phyloP scores from a whole-genome alignment of 164 flowering plant species.

The Berberis thunbergii region DNA sequence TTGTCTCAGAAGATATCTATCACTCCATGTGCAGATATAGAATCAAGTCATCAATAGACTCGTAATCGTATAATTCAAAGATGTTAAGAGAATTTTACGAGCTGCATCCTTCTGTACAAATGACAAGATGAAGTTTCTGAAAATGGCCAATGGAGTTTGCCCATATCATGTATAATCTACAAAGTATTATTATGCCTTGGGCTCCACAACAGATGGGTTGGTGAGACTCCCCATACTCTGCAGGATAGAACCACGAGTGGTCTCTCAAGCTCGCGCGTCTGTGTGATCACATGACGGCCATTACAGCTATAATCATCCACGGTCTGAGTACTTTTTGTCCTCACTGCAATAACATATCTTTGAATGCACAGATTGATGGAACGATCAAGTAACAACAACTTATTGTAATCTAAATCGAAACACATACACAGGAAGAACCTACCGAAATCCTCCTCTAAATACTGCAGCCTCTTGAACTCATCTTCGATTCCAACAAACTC shows the following conservation, averaged over 20 bases:
- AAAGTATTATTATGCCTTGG: conserved; percentile 65
- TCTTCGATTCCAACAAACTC: conserved; percentile 62
- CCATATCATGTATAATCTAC: conserved; percentile 95
- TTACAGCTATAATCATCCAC: conserved; percentile 96
- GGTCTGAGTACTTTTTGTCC: conserved; percentile 80
- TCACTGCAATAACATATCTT: conserved; percentile 89
- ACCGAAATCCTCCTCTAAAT: conserved; percentile 60
- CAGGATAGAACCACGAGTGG: conserved; percentile 76
- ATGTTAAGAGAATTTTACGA: conserved; percentile 63
- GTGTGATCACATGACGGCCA: conserved; percentile 83
- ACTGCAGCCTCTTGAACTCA: conserved; percentile 54
- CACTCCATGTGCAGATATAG: conserved; percentile 70
- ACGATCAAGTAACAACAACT: conserved; percentile 74
- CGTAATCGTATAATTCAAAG: conserved; percentile 62
- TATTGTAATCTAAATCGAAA: conserved; percentile 76
- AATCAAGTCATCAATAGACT: conserved; percentile 74
- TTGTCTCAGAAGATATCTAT: conserved; percentile 51
- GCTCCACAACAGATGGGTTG: conserved; percentile 91
- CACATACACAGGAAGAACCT: conserved; percentile 85
- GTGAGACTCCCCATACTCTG: conserved; percentile 99
- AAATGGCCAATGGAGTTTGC: conserved; percentile 96
- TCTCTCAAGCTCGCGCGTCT: conserved; percentile 76
- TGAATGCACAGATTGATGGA: conserved; percentile 90
- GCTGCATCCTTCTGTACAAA: conserved; percentile 98
- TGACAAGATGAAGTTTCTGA: conserved; percentile 67